A percentile compares a stretch with the other conserved stretches of the same genome.
phyloP scores from a whole-genome alignment of 129 eudicot genomes.

The Ambrosia artemisiifolia region DNA sequence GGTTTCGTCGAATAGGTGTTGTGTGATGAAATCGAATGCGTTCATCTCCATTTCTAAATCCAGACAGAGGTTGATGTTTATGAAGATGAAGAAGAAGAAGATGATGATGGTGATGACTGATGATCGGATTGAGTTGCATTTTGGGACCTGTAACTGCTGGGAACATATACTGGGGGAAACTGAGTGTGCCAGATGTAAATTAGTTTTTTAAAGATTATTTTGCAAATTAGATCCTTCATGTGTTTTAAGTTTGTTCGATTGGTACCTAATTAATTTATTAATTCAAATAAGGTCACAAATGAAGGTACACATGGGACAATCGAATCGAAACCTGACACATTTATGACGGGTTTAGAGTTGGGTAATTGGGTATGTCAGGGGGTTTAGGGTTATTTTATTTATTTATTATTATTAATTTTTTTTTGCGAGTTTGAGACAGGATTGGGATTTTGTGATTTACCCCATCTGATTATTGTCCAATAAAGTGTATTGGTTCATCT shows the following conservation, averaged over 20 bases:
- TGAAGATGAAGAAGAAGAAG: neutral
- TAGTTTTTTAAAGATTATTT: neutral
- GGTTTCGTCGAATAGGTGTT: slow-evolving; percentile 43
- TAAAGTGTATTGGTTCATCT: too few relatives aligned
- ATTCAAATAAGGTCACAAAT: neutral
- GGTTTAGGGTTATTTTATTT: too few relatives aligned
- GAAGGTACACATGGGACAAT: neutral
- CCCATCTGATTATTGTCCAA: too few relatives aligned
- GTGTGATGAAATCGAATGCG: slow-evolving; percentile 42
- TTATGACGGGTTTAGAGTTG: too few relatives aligned
- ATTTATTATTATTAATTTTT: too few relatives aligned
- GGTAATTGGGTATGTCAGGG: too few relatives aligned
- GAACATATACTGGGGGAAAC: neutral
- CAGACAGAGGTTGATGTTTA: neutral
- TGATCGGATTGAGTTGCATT: too few relatives aligned
- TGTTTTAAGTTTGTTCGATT: neutral
- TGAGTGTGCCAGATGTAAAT: neutral
- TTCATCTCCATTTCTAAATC: slow-evolving; percentile 12
- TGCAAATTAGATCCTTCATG: neutral
- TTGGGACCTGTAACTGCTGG: neutral
- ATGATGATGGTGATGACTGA: too few relatives aligned
- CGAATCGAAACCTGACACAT: too few relatives aligned
- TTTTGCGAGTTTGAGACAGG: too few relatives aligned
- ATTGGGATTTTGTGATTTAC: too few relatives aligned
- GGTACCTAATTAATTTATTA: neutral